phyloP scores from a whole-genome alignment of 192 early-diverging fungal genomes.

The Coemansia sp. region DNA sequence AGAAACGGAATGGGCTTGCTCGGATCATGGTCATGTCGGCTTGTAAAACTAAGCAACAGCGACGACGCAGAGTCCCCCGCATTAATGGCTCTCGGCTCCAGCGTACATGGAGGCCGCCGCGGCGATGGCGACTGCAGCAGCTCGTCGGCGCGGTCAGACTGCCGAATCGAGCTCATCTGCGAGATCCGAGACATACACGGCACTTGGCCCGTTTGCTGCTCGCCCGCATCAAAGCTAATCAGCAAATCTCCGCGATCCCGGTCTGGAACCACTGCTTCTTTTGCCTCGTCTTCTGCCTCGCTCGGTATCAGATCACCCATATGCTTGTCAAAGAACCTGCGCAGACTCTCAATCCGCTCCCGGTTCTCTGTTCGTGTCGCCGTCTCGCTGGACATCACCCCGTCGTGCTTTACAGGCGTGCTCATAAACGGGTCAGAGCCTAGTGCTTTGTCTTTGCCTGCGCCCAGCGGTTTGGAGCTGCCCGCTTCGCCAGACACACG shows the following conservation, averaged over 20 bases:
- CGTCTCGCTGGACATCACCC: not conserved
- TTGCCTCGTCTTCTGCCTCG: constrained; percentile 1
- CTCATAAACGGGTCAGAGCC: constrained; percentile 13
- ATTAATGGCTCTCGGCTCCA: not conserved
- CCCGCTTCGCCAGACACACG: not conserved
- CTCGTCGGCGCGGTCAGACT: constrained; percentile 9
- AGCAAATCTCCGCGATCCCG: constrained; percentile 12
- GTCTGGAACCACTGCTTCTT: constrained; percentile 1
- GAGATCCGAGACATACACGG: constrained; percentile 19
- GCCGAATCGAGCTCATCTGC: constrained; percentile 29
- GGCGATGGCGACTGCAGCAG: constrained; percentile 29
- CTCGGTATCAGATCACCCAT: not conserved
- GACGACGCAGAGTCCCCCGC: constrained; percentile 8
- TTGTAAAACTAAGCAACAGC: constrained; percentile 20
- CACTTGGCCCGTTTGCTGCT: constrained; percentile 9
- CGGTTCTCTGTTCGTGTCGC: constrained; percentile 20
- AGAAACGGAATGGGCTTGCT: constrained; percentile 23
- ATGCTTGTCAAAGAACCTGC: constrained; percentile 24
- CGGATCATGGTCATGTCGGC: constrained; percentile 15
- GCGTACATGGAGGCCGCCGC: constrained; percentile 1
- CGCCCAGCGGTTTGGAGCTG: not conserved
- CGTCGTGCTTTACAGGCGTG: constrained; percentile 24
- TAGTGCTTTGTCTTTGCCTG: not conserved
- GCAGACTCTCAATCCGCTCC: constrained; percentile 35
- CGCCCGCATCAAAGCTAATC: constrained; percentile 16